Evolutionary conservation across 2,329 filamentous ascomycete species (phyloP).

Genomic region (Orbilia javanica): DNA sequence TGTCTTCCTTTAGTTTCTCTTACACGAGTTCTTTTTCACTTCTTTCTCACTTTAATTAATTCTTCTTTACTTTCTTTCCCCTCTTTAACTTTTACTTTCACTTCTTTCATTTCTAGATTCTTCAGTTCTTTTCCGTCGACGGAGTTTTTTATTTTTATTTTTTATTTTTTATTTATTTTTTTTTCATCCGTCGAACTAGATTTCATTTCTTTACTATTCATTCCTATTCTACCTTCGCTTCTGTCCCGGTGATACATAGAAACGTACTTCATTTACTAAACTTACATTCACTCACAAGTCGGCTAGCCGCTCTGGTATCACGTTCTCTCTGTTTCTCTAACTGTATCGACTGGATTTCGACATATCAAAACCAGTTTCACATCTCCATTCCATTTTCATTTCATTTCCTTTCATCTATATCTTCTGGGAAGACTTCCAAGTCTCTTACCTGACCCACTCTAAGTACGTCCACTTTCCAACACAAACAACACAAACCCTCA

Average conservation of each 20-base stretch:
- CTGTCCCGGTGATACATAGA: constrained; percentile 39
- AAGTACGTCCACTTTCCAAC: constrained; percentile 1
- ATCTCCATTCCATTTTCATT: constrained; percentile 21
- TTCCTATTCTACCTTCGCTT: constrained; percentile 12
- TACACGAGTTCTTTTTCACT: constrained; percentile 25
- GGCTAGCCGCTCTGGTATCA: constrained; percentile 20
- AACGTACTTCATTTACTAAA: neutral
- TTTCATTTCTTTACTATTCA: constrained; percentile 5
- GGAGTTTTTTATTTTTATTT: constrained; percentile 14
- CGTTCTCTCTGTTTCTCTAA: constrained; percentile 16
- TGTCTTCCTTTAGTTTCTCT: constrained; percentile 31
- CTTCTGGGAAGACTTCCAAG: constrained; percentile 26
- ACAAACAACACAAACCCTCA: neutral
- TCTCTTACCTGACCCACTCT: constrained; percentile 7
- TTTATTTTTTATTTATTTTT: constrained; percentile 14
- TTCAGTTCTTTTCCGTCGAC: constrained; percentile 29
- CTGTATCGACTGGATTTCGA: constrained; percentile 52
- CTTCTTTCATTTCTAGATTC: constrained; percentile 22
- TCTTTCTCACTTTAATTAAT: constrained; percentile 5
- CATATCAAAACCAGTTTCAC: constrained; percentile 58
- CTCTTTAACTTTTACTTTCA: constrained; percentile 5
- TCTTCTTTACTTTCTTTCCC: constrained; percentile 9
- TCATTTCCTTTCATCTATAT: constrained; percentile 7
- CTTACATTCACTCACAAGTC: constrained; percentile 21
- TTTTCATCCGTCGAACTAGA: constrained; percentile 11